These are phyloP conservation scores for Pythium utonaiense DNA, from an alignment of 352 stramenopile species.

Conservation along the genomic window DNA sequence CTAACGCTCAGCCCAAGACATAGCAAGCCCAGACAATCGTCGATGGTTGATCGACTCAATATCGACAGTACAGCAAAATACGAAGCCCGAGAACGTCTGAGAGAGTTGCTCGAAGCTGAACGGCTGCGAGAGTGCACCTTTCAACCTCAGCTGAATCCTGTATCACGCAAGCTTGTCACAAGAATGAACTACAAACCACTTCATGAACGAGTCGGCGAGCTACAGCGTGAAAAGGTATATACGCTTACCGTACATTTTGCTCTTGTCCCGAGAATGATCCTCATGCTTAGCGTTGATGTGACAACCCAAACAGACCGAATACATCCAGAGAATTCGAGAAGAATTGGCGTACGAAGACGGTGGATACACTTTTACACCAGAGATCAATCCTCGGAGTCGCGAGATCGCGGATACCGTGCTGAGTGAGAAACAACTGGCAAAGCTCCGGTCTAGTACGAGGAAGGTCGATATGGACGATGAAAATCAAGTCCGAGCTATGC, in stretches of 20 bases:
- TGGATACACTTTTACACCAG: conserved; percentile 40
- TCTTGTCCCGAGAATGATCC: too few species aligned
- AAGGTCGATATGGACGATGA: conserved; percentile 16
- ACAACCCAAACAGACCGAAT: conserved; percentile 28
- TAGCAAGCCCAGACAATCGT: neutral
- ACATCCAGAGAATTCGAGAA: conserved; percentile 43
- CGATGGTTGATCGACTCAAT: conserved; percentile 58
- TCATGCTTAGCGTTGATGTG: too few species aligned
- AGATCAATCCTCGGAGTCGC: conserved; percentile 65
- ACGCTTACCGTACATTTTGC: too few species aligned
- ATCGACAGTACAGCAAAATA: conserved; percentile 55
- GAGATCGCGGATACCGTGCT: conserved; percentile 51
- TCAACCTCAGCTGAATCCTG: conserved; percentile 55
- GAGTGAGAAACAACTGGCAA: conserved; percentile 23
- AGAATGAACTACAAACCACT: conserved; percentile 61
- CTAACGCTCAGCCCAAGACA: conserved; percentile 52
- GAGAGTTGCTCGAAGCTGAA: conserved; percentile 44
- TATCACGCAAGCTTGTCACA: conserved; percentile 36
- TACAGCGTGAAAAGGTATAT: conserved; percentile 74
- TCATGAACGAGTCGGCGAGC: conserved; percentile 51
- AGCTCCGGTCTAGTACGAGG: conserved; percentile 1
- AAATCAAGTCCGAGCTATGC: conserved; percentile 4
- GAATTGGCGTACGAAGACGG: conserved; percentile 40
- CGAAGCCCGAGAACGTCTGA: conserved; percentile 48
- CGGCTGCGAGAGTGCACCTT: conserved; percentile 64